A percentile compares a stretch with the other conserved stretches of the same genome.
Evolutionary conservation across 169 alveolate genomes (phyloP).

Genomic region (Eimeria sp.): DNA sequence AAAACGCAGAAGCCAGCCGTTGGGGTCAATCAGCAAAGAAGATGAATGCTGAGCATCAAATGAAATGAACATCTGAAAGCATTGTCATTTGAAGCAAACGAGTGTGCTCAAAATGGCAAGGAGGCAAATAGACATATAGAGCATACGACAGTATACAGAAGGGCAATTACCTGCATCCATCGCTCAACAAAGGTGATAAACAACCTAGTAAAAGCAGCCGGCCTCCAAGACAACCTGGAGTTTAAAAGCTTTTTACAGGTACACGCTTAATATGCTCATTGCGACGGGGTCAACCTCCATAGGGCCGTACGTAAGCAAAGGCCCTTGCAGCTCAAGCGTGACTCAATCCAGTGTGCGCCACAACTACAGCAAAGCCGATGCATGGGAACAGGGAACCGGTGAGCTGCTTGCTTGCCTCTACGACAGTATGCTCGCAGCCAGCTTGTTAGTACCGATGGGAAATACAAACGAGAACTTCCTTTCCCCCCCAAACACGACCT

Average conservation of each 20-base stretch:
- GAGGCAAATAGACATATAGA: background rate
- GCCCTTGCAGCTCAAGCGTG: too few species aligned
- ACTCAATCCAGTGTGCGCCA: too few species aligned
- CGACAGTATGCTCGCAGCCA: too few species aligned
- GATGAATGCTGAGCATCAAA: too few species aligned
- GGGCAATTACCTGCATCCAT: background rate
- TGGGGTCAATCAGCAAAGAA: too few species aligned
- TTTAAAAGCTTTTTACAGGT: background rate
- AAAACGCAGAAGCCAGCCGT: too few species aligned
- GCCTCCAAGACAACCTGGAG: background rate
- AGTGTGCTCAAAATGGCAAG: background rate
- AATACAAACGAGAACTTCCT: background rate
- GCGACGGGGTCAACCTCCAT: too few species aligned
- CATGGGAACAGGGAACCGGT: too few species aligned
- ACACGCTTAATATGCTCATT: background rate
- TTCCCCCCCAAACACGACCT: background rate
- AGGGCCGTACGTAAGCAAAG: too few species aligned
- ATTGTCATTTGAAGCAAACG: background rate
- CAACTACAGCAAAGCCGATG: too few species aligned
- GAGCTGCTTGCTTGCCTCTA: too few species aligned
- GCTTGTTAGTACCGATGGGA: too few species aligned
- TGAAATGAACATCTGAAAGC: background rate
- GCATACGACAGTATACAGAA: background rate
- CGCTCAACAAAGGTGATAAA: background rate
- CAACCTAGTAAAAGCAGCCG: background rate